Percentiles rank a stretch among this genome's conserved stretches.
Evolutionary conservation across 208 protist species (phyloP).

Genomic region (Crithidia sp.): DNA sequence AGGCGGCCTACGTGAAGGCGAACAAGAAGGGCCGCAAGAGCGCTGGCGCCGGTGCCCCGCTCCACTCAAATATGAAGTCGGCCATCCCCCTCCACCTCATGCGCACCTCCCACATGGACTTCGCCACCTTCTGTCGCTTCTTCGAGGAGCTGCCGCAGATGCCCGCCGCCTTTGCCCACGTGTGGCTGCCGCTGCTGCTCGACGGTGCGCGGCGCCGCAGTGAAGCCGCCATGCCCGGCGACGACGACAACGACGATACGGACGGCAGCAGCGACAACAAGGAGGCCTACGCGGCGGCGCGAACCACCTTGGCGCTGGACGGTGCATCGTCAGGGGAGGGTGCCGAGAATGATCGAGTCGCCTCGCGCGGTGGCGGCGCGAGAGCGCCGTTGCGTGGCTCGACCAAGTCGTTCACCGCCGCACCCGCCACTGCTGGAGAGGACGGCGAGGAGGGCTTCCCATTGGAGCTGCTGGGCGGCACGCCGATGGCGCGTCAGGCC

Average conservation of each 20-base stretch:
- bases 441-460: slow-evolving; percentile 34
- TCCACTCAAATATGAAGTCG: slow-evolving; percentile 64
- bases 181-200: slow-evolving; percentile 70
- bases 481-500: slow-evolving; percentile 18
- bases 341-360: background rate
- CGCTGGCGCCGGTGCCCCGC: slow-evolving; percentile 29
- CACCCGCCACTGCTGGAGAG: background rate
- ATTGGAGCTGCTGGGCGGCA: slow-evolving; percentile 38
- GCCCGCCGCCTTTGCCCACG: slow-evolving; percentile 66
- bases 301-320: background rate
- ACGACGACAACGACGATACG: slow-evolving; percentile 1
- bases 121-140: slow-evolving; percentile 54
- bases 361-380: background rate
- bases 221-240: background rate
- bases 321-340: background rate
- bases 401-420: background rate
- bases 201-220: slow-evolving; percentile 5
- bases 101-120: slow-evolving; percentile 74
- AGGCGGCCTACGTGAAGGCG: slow-evolving; percentile 57
- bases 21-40: slow-evolving; percentile 54
- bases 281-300: background rate
- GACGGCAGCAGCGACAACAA: slow-evolving; percentile 1
- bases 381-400: background rate
- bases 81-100: slow-evolving; percentile 72
- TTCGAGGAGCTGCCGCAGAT: slow-evolving; percentile 78